Evolutionary conservation across 2,329 filamentous ascomycete genomes (phyloP), one percentile per base, ranked within the genome.

Genomic region (Pseudogymnoascus sp.): DNA sequence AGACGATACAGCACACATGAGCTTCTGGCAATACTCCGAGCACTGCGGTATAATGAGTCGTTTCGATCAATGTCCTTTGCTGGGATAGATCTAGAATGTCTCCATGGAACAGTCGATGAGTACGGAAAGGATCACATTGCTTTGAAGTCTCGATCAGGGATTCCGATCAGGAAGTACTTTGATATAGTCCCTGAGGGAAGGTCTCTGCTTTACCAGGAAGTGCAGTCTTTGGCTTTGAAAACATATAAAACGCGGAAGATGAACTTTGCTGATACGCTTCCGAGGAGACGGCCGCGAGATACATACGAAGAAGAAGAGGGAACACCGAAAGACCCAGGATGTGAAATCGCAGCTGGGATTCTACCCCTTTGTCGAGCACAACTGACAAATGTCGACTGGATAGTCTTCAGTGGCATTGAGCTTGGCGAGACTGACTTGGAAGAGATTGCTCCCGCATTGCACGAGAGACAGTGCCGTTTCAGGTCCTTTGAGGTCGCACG

Each of bases 371-470:
- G 86, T 74, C 84, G 84, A 66, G 82, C 83, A 65, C 83, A 87
- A 68, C 79, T 86, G 23, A 90, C 87, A 0, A 87, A 86, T 68
- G 83, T 90, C 17, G 85, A 88, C 71, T 90, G 87, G 87, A 82
- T 90, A 62, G 80, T 83, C 21, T 74, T 90, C 64, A 89, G 85
- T 65, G 86, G 86, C 11, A 87, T 90, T 65, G 81, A 83, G 65
- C 80, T 90, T n/a, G 86, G 85, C 42, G 87, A 90, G 62, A 84
- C 85, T 0, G 88, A 90, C 73, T 76, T 90, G 62, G 87, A 90
- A 66, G 83, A 83, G 67, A 69, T 74, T 15, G 84, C 89, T 50
- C 86, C 86, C 67, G 86, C 87, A n/a, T 84, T 87, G 9, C 86
- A 87, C 1, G 85, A 88, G 65, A 79, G 82, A 67, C 78, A 78